Evolutionary conservation across 306 rosid genomes (phyloP), one percentile per base, ranked within the genome.

Genomic region (Sicyos baderoa): DNA sequence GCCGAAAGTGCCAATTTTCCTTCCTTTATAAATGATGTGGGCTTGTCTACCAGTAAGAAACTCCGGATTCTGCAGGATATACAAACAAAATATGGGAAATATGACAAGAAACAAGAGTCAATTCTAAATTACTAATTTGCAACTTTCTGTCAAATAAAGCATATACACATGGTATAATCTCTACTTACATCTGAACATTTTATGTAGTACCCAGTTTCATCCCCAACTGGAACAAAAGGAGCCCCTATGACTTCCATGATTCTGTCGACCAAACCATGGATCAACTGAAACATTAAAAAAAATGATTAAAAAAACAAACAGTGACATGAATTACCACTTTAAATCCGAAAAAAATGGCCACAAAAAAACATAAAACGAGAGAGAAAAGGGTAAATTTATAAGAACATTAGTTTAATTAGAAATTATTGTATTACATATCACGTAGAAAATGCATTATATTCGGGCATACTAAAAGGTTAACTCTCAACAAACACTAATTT

Each of bases 241-340:
- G 83, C 73, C 68, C 97, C 96, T 37, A 75, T 75, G 76, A 79
- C 86, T 88, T 88, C 88, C 98, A 93, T 87, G 72, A 93, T 62
- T 76, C 86, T 84, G 78, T 89, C 97, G 44, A 93, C 98, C 75
- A 93, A 82, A 56, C 98, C 98, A 79, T 93, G 98, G 81, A 88
- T 87, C 73, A 93, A 70, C 97, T 93, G 86, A 84, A 80, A 73
- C 29, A 74, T 37, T 51, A 73, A 61, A 72, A 76, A 55, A 19
- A 62, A 12, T 17, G 45, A 2, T 4, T 0, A 35, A 60, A 19
- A 32, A 68, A 32, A 12, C 9, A 29, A 8, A 68, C 1, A 0
- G 4, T 27, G 4, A 13, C 25, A 51, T 51, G 45, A 68, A 6
- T 69, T 9, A 16, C 25, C 61, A 54, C 29, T 54, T 0, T 1